Evolutionary conservation across 208 protist species (phyloP), one percentile per base, ranked within the genome.

Genomic region (Acanthamoeba castellanii): DNA sequence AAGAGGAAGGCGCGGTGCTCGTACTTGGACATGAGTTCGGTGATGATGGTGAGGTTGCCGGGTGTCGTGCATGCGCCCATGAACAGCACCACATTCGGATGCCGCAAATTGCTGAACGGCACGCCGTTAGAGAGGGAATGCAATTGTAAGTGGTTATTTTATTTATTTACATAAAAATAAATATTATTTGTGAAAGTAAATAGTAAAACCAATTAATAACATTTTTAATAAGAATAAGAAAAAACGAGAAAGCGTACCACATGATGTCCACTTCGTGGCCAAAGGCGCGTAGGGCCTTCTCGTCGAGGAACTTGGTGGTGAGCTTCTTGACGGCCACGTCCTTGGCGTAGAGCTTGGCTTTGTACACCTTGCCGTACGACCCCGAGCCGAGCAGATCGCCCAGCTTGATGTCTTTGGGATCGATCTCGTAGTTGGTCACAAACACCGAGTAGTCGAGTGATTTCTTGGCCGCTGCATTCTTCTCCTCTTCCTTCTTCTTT

Each of bases 401-500:
- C 59, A 92, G 66, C 66, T 92, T 92, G 59, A 92, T 72, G 45
- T 92, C 87, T n/a, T 74, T 70, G 34, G 85, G 85, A 27, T 92
- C 85, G 55, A 92, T 74, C 85, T 92, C 85, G 64, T 92, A 92
- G 85, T 92, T 92, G 32, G 85, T 92, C 30, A 76, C 64, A 16
- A 76, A 92, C 34, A 55, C 85, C 18, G 85, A 92, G 34, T 52
- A 42, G 78, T 87, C 78, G 6, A 64, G 78, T 47, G 50, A 5
- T 32, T 87, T 87, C 50, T 87, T 87, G 50, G 8, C 45, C 76
- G 42, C 76, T 20, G 7, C 45, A 5, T 61, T 37, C n/a, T 87
- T 37, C 11, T 59, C 78, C 30, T 87, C 50, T 47, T 87, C 32
- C n/a, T 87, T 37, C 47, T 87, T 5, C 78, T 87, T 57, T 0